Conservation (phyloP, 2,329 filamentous ascomycete genomes). For the Fusarium setosum region DNA sequence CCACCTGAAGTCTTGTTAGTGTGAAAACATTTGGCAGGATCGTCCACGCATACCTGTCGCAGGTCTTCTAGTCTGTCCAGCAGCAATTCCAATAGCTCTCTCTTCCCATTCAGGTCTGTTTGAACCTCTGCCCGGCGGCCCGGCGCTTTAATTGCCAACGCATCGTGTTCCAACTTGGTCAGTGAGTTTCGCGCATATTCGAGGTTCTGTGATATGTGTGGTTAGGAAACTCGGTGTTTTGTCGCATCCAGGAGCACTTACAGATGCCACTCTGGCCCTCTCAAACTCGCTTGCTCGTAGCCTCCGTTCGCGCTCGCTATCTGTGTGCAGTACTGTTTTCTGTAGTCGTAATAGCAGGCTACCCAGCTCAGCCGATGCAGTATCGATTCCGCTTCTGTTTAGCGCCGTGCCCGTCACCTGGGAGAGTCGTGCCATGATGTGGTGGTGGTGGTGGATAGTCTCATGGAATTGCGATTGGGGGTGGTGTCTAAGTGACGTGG, state of each 20-base stretch:
- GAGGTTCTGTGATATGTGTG: conserved; percentile 67
- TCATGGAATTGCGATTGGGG: conserved; percentile 8
- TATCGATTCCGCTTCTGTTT: conserved; percentile 42
- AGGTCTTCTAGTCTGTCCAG: conserved; percentile 75
- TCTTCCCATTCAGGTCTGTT: conserved; percentile 71
- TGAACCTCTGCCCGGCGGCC: conserved; percentile 70
- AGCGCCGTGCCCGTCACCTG: conserved; percentile 18
- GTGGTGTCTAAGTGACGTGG: conserved; percentile 43
- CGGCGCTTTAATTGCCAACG: conserved; percentile 67
- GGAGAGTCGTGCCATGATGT: conserved; percentile 45
- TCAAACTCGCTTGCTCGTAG: conserved; percentile 74
- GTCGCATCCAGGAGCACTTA: conserved; percentile 51
- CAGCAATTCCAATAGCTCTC: conserved; percentile 74
- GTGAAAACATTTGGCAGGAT: background rate
- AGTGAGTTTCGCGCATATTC: conserved; percentile 77
- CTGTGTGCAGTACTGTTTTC: conserved; percentile 70
- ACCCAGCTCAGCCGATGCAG: conserved; percentile 62
- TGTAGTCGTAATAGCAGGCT: conserved; percentile 75
- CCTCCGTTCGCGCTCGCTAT: conserved; percentile 67
- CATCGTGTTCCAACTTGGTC: conserved; percentile 77
- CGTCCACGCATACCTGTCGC: conserved; percentile 64
- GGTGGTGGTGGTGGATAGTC: conserved; percentile 11
- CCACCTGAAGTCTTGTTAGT: conserved; percentile 44
- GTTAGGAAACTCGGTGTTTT: conserved; percentile 9
- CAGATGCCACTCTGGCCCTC: conserved; percentile 57